phyloP scores from a whole-genome alignment of 2,329 filamentous ascomycete genomes.

The Pseudocercospora vitis region DNA sequence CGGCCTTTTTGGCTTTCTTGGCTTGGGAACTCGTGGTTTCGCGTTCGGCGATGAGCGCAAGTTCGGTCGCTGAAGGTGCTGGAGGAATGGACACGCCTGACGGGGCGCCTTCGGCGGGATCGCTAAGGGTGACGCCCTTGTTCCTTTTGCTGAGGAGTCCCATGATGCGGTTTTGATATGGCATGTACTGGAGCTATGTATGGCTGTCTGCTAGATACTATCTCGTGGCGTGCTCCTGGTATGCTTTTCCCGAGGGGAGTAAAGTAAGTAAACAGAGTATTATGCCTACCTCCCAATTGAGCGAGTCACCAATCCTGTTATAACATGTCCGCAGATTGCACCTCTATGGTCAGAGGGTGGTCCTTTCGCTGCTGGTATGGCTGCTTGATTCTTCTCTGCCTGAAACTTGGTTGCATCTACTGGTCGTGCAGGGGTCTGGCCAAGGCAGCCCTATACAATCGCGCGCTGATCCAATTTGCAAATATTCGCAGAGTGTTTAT shows the following conservation, averaged over 20 bases:
- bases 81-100: constrained; percentile 12
- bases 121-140: not conserved
- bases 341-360: constrained; percentile 2
- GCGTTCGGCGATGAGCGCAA: constrained; percentile 18
- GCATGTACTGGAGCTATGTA: too few species aligned
- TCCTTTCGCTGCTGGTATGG: not conserved
- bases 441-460: not conserved
- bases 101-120: constrained; percentile 6
- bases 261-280: not conserved
- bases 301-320: constrained; percentile 5
- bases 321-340: not conserved
- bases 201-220: too few species aligned
- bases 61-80: constrained; percentile 21
- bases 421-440: not conserved
- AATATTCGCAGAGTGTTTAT: not conserved
- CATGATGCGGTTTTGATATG: constrained; percentile 8
- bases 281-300: not conserved
- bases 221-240: too few species aligned
- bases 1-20: constrained; percentile 19
- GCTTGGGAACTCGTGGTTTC: constrained; percentile 16
- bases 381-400: not conserved
- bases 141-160: constrained; percentile 14
- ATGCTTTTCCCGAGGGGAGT: not conserved
- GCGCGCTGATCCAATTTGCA: not conserved
- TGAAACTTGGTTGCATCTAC: constrained; percentile 6